Evolutionary conservation across 208 protist genomes (phyloP).

Genomic region (Leishmania gerbilli): DNA sequence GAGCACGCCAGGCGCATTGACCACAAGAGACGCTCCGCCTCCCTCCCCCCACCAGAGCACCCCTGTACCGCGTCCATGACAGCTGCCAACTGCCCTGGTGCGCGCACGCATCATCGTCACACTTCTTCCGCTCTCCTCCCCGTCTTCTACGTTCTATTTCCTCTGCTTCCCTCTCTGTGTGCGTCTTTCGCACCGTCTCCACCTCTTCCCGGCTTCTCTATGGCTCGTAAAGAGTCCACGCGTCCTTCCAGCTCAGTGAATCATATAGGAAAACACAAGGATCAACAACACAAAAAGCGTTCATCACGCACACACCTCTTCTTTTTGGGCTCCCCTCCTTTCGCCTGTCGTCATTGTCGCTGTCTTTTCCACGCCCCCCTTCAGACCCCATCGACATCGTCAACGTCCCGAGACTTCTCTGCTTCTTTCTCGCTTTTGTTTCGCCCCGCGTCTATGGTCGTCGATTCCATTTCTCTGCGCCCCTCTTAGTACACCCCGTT

Average conservation of each 20-base stretch:
- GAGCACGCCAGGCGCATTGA: not conserved
- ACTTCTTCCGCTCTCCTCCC: not conserved
- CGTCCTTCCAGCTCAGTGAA: not conserved
- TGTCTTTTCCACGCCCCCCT: not conserved
- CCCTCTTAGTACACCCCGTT: not conserved
- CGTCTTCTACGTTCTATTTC: not conserved
- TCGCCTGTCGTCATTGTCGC: not conserved
- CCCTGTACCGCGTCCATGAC: not conserved
- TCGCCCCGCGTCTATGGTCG: not conserved
- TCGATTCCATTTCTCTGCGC: not conserved
- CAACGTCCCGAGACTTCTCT: not conserved
- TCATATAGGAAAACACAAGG: not conserved
- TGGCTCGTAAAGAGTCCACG: not conserved
- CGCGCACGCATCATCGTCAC: not conserved
- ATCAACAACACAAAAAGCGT: not conserved
- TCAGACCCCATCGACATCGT: not conserved
- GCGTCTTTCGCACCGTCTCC: not conserved
- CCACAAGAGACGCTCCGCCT: not conserved
- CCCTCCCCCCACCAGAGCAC: not conserved
- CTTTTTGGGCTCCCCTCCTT: not conserved
- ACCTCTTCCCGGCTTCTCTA: too few relatives aligned
- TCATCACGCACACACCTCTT: not conserved
- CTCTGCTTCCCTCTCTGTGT: not conserved
- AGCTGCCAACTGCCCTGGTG: not conserved
- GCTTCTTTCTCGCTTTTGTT: not conserved